A percentile compares a stretch with the other conserved stretches of the same genome.
Evolutionary conservation across 805 yeast species (phyloP).

Genomic region (Brettanomyces bruxellensis): DNA sequence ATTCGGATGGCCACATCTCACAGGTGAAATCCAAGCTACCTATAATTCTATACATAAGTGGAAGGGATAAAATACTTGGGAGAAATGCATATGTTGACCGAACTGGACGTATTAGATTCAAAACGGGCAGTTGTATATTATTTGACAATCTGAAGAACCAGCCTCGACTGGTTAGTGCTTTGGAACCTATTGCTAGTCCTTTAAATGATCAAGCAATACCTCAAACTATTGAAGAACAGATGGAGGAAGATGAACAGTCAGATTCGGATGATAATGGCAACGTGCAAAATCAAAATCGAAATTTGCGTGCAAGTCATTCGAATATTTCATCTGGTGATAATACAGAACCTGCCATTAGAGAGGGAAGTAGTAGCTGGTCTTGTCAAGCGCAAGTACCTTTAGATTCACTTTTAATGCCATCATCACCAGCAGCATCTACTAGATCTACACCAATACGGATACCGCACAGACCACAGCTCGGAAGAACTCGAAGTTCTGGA

Average conservation of each 20-base stretch:
- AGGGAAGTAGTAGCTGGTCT: too few species aligned
- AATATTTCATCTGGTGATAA: neutral
- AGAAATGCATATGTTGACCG: constrained; percentile 17
- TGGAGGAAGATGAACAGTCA: constrained; percentile 1
- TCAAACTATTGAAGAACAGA: neutral
- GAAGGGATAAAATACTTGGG: constrained; percentile 20
- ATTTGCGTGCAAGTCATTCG: neutral
- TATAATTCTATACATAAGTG: constrained; percentile 32
- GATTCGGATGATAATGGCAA: too few species aligned
- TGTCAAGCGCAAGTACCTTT: too few species aligned
- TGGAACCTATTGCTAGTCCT: too few species aligned
- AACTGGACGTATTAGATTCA: constrained; percentile 17
- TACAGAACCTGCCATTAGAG: neutral
- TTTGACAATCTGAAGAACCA: neutral
- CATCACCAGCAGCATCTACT: neutral
- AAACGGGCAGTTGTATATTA: constrained; percentile 9
- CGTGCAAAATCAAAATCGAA: too few species aligned
- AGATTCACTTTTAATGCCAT: neutral
- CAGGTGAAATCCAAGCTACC: constrained; percentile 47
- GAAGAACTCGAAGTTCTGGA: too few species aligned
- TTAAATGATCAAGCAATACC: neutral
- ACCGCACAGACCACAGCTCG: too few species aligned
- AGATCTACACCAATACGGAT: too few species aligned
- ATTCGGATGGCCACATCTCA: constrained; percentile 41
- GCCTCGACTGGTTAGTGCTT: neutral